A percentile compares a stretch with the other conserved stretches of the same genome.
phyloP scores from a whole-genome alignment of 345 rosid genomes.

The Isatis tinctoria region DNA sequence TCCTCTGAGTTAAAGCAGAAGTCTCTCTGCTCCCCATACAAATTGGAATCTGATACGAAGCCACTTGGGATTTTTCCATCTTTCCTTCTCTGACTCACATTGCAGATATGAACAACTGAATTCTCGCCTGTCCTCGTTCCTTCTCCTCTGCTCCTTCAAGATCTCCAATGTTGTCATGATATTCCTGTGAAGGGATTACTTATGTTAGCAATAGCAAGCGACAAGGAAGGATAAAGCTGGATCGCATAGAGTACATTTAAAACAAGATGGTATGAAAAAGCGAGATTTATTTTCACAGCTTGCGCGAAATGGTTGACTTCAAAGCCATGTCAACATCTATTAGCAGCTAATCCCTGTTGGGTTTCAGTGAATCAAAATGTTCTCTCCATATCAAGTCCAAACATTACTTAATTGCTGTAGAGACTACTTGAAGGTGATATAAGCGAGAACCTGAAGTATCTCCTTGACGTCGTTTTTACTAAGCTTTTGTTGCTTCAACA shows the following conservation, averaged over 20 bases:
- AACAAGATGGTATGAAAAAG: background rate
- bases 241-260: background rate
- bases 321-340: background rate
- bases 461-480: slow-evolving; percentile 63
- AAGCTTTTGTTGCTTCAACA: slow-evolving; percentile 90
- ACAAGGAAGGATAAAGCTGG: background rate
- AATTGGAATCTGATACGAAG: background rate
- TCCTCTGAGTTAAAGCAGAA: background rate
- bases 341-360: background rate
- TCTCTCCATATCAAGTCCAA: background rate
- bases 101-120: slow-evolving; percentile 67
- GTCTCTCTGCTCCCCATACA: background rate
- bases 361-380: background rate
- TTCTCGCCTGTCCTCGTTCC: slow-evolving; percentile 72
- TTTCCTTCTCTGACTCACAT: slow-evolving; percentile 33
- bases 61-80: background rate
- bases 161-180: slow-evolving; percentile 92
- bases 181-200: slow-evolving; percentile 49
- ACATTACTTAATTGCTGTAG: background rate
- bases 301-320: background rate
- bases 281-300: background rate
- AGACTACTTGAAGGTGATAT: background rate
- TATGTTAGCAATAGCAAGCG: background rate
- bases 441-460: slow-evolving; percentile 69
- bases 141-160: slow-evolving; percentile 91